Conservation (phyloP, 1,284 basidiomycete species). For the Phlebopus sp. region DNA sequence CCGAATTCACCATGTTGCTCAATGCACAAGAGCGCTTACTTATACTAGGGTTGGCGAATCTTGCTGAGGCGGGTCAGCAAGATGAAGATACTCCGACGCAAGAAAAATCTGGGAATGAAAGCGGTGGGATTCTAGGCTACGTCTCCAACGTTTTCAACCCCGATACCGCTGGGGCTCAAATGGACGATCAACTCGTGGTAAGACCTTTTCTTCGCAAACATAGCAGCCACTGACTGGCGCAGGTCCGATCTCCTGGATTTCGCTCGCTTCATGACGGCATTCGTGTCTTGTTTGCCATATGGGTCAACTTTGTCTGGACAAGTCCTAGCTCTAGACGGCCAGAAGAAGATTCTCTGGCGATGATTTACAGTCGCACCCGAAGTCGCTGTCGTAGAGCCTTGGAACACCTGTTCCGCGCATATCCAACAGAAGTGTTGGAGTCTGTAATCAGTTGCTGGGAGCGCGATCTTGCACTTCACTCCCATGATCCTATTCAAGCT, state of each 20-base stretch:
- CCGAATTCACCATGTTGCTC: conserved; percentile 81
- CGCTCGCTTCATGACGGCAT: conserved; percentile 71
- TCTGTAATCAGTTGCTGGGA: conserved; percentile 81
- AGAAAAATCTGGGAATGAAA: conserved; percentile 56
- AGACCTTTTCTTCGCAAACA: conserved; percentile 20
- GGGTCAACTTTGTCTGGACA: conserved; percentile 59
- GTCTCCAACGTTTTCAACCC: conserved; percentile 78
- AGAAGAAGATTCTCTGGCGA: conserved; percentile 60
- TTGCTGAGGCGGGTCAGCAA: conserved; percentile 44
- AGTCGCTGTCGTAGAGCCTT: conserved; percentile 72
- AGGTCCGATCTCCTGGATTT: conserved; percentile 71
- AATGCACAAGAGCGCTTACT: conserved; percentile 82
- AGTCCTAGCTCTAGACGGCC: conserved; percentile 45
- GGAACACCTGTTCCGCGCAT: conserved; percentile 82
- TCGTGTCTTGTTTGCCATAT: conserved; percentile 65
- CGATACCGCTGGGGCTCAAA: conserved; percentile 43
- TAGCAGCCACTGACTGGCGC: conserved; percentile 10
- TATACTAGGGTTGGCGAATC: conserved; percentile 56
- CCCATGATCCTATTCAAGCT: conserved; percentile 37
- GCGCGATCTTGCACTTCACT: conserved; percentile 47
- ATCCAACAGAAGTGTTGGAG: conserved; percentile 81
- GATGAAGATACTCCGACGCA: conserved; percentile 55
- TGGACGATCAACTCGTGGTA: conserved; percentile 60
- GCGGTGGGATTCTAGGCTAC: conserved; percentile 71
- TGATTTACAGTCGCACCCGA: conserved; percentile 66